phyloP scores from a whole-genome alignment of 202 grass and related monocot genomes.

The Miscanthus sacchariflorus region DNA sequence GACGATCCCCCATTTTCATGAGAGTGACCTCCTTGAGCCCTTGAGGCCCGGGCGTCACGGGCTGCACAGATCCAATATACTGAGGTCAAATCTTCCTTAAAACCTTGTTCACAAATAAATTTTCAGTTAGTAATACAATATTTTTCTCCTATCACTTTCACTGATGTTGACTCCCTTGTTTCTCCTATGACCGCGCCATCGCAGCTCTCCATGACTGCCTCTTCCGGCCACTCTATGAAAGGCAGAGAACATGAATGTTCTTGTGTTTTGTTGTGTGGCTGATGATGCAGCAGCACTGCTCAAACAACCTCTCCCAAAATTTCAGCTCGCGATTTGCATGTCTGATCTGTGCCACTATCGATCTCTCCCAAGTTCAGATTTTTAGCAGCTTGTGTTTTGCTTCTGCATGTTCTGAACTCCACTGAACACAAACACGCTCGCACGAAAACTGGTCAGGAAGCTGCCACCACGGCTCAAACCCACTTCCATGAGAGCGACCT shows the following conservation, averaged over 20 bases:
- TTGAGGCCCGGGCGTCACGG: neutral
- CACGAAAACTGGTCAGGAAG: neutral
- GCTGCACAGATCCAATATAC: neutral
- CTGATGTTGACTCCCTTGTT: too few relatives aligned
- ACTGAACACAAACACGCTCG: neutral
- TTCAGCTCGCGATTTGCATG: neutral
- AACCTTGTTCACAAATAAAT: neutral
- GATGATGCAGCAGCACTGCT: too few relatives aligned
- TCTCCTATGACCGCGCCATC: too few relatives aligned
- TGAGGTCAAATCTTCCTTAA: neutral
- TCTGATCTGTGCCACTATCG: neutral
- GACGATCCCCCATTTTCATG: neutral
- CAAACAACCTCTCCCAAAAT: neutral
- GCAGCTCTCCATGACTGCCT: too few relatives aligned
- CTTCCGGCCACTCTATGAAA: too few relatives aligned
- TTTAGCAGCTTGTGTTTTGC: neutral
- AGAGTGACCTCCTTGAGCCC: neutral
- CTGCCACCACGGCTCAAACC: neutral
- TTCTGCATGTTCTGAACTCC: neutral
- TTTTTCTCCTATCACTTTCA: neutral
- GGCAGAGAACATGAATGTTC: too few relatives aligned
- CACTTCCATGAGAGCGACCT: neutral
- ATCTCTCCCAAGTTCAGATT: neutral
- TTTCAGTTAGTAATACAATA: neutral
- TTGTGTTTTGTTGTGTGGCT: too few relatives aligned